Evolutionary conservation across 163 green algal genomes (phyloP).

Genomic region (Chloroidium sp.): DNA sequence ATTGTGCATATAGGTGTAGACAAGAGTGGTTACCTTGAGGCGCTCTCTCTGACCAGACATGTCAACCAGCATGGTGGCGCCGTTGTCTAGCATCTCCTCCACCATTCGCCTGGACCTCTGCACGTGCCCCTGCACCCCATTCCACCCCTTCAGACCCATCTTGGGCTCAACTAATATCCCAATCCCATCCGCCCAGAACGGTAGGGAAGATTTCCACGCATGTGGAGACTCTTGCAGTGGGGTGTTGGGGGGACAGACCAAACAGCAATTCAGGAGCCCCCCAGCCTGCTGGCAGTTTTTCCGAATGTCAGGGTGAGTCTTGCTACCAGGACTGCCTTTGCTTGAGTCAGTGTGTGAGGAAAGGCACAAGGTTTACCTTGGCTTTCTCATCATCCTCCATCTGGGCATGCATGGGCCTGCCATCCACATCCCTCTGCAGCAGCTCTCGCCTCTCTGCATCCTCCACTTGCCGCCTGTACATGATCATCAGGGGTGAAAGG

Average conservation of each 20-base stretch:
- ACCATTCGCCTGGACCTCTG: constrained; percentile 54
- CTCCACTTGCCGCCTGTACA: constrained; percentile 35
- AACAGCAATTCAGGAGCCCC: no score
- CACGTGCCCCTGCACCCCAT: constrained; percentile 14
- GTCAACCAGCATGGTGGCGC: constrained; percentile 53
- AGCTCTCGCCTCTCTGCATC: constrained; percentile 42
- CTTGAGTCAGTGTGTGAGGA: constrained; percentile 16
- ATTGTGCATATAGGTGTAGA: background rate
- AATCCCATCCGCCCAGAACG: no score
- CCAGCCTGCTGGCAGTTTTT: no score
- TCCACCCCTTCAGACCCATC: no score
- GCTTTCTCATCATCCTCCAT: no score
- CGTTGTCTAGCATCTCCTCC: constrained; percentile 72
- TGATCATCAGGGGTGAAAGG: no score
- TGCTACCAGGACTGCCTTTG: constrained; percentile 12
- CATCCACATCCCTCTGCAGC: constrained; percentile 8
- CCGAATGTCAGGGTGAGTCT: no score
- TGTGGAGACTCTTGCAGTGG: no score
- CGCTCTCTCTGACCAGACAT: constrained; percentile 74
- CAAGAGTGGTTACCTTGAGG: constrained; percentile 54
- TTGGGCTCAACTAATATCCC: no score
- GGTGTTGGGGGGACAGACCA: no score
- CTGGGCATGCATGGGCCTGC: background rate
- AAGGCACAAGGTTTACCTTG: background rate
- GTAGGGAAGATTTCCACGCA: no score